Evolutionary conservation across 1,284 basidiomycete species (phyloP), one percentile per base, ranked within the genome.

Genomic region (Microbotryum lychnidis-dioicae): DNA sequence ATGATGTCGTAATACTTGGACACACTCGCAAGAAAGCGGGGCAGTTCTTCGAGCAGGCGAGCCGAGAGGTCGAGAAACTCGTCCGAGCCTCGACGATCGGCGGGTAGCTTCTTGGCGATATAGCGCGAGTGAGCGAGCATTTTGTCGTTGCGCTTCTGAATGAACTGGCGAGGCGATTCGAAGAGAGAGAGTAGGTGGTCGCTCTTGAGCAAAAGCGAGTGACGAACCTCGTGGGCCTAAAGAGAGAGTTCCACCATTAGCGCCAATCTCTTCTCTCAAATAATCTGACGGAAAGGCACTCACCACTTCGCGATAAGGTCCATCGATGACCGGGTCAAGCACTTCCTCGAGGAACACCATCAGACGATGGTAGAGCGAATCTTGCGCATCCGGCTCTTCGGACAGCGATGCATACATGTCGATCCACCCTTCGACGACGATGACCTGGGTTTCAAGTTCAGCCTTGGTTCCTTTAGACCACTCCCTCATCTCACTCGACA

Each of bases 1-100:
- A 75, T 73, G 46, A 73, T 70, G 51, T 76, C 72, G 50, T 75
- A 63, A 27, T 75, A 67, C 21, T 70, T 66, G 54, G 74, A 72
- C 6, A 76, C 65, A 58, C 73, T 72, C 56, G 71, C 70, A 54
- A 76, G 70, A 65, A 76, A 73, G 31, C 71, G 65, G 3, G 76
- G 76, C 23, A 77, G 68, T 60, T 77, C 76, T 48, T 76, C 72
- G 58, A 74, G 67, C 29, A 77, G 74, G 62, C 75, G 75, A 3
- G 69, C 62, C 52, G 76, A 75, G 12, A 77, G 67, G 14, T 74
- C 73, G 49, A 73, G 58, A 57, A 75, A 77, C 14, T 73, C 72
- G 18, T 70, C 70, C 7, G 74, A 75, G 23, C 71, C 72, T 33
- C 63, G 61, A 7, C 57, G 49, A 54, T 69, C 67, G 25, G 48